These are phyloP conservation scores for Colletotrichum acutatum DNA, from an alignment of 2,329 filamentous ascomycete species.

Conservation along the genomic window DNA sequence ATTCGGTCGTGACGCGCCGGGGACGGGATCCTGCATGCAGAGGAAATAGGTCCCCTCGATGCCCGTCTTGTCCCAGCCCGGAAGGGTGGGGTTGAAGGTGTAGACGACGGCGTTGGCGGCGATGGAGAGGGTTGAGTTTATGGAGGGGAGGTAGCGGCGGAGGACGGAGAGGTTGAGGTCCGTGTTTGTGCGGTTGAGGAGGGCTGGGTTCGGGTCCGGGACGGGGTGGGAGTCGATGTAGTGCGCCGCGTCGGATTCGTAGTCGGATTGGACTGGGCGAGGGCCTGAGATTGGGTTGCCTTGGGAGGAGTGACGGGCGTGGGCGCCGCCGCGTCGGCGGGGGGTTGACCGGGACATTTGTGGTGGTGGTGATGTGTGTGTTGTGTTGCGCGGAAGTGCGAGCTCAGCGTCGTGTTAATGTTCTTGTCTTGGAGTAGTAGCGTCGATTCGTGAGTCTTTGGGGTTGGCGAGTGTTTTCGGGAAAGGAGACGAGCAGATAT, in stretches of 20 bases:
- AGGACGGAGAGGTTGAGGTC: slow-evolving; percentile 90
- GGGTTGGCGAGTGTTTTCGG: neutral
- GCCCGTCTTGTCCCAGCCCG: slow-evolving; percentile 85
- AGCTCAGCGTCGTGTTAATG: slow-evolving; percentile 22
- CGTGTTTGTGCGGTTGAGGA: slow-evolving; percentile 77
- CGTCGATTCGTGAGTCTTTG: neutral
- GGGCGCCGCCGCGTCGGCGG: slow-evolving; percentile 45
- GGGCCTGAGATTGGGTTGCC: slow-evolving; percentile 43
- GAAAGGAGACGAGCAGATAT: neutral
- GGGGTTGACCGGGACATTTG: slow-evolving; percentile 58
- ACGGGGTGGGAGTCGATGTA: slow-evolving; percentile 55
- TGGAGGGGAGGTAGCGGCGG: slow-evolving; percentile 80
- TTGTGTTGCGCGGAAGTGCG: slow-evolving; percentile 10
- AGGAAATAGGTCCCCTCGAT: slow-evolving; percentile 92
- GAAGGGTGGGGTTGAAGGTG: slow-evolving; percentile 73
- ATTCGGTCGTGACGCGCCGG: slow-evolving; percentile 47
- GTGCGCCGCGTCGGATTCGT: slow-evolving; percentile 72
- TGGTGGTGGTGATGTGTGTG: neutral
- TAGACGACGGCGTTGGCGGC: slow-evolving; percentile 91
- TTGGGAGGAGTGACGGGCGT: slow-evolving; percentile 54
- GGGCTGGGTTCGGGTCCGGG: slow-evolving; percentile 57
- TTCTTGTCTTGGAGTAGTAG: neutral
- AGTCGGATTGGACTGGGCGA: slow-evolving; percentile 59
- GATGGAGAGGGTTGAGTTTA: slow-evolving; percentile 79
- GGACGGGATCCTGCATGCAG: slow-evolving; percentile 69